Evolutionary conservation across 1,139 yeast species (phyloP).

Genomic region (Torulaspora globosa): DNA sequence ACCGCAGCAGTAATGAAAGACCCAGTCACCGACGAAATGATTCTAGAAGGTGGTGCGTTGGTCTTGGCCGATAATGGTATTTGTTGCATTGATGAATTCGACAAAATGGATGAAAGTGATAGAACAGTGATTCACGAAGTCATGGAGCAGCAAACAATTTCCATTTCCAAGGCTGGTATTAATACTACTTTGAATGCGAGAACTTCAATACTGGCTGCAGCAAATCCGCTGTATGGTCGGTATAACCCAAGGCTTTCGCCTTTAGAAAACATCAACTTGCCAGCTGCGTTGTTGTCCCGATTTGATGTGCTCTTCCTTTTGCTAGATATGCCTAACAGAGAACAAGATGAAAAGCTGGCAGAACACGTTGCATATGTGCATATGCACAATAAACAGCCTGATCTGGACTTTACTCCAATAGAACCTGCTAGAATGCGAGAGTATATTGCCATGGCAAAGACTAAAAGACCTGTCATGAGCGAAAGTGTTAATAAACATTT

Average conservation of each 20-base stretch:
- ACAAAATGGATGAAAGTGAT: slow-evolving; percentile 96
- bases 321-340: slow-evolving; percentile 78
- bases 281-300: slow-evolving; percentile 94
- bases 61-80: slow-evolving; percentile 97
- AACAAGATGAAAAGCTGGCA: slow-evolving; percentile 80
- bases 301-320: slow-evolving; percentile 86
- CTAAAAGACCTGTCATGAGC: slow-evolving; percentile 83
- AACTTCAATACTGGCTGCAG: slow-evolving; percentile 94
- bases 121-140: slow-evolving; percentile 99
- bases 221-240: slow-evolving; percentile 94
- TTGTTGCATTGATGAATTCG: slow-evolving; percentile 98
- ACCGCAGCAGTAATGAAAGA: slow-evolving; percentile 99
- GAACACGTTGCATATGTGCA: slow-evolving; percentile 94
- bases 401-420: slow-evolving; percentile 67
- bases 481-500: slow-evolving; percentile 83
- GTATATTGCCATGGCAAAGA: slow-evolving; percentile 81
- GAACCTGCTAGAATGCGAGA: slow-evolving; percentile 81
- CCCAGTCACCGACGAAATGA: slow-evolving; percentile 98
- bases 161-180: slow-evolving; percentile 96
- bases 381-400: slow-evolving; percentile 86
- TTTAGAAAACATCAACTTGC: slow-evolving; percentile 90
- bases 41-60: slow-evolving; percentile 96
- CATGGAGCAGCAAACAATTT: slow-evolving; percentile 98
- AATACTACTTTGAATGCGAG: slow-evolving; percentile 95
- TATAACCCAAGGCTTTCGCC: slow-evolving; percentile 90